A percentile compares a stretch with the other conserved stretches of the same genome.
Conservation (phyloP, 495 filamentous ascomycete species). For the Xeromyces bisporus region DNA sequence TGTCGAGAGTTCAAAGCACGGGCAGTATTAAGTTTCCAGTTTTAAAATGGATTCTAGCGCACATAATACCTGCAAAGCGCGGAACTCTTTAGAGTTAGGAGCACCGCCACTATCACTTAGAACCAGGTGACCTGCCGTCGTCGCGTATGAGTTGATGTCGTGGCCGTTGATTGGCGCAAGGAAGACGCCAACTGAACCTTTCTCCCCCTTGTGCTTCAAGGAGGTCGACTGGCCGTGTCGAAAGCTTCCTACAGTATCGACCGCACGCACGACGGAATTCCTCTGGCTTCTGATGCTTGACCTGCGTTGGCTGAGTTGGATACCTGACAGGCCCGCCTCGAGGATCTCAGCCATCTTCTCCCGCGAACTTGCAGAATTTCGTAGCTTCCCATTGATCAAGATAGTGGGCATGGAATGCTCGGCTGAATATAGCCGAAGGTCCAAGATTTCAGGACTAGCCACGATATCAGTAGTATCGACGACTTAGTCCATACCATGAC, state of each 20-base stretch:
- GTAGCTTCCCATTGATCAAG: not conserved
- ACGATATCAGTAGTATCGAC: conserved; percentile 1
- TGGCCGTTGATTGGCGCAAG: conserved; percentile 1
- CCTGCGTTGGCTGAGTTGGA: conserved; percentile 1
- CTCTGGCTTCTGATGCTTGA: not conserved
- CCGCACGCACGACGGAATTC: conserved; percentile 1
- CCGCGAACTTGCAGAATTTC: not conserved
- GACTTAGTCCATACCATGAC: no score
- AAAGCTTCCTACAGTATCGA: not conserved
- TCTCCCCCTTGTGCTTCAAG: conserved; percentile 1
- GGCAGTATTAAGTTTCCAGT: no score
- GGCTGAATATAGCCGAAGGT: no score
- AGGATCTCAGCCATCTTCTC: not conserved
- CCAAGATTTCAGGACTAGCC: not conserved
- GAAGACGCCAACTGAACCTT: conserved; percentile 4
- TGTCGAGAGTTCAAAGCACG: no score
- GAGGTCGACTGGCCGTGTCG: conserved; percentile 3
- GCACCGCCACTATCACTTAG: no score
- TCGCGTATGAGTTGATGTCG: not conserved
- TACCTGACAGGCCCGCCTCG: not conserved
- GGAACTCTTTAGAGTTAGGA: no score
- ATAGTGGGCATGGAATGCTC: not conserved
- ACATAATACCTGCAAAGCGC: no score
- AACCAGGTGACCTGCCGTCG: conserved; percentile 4
- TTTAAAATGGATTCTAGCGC: no score